Conservation (phyloP, 106 monocot genomes). For the Iris macrosiphon region DNA sequence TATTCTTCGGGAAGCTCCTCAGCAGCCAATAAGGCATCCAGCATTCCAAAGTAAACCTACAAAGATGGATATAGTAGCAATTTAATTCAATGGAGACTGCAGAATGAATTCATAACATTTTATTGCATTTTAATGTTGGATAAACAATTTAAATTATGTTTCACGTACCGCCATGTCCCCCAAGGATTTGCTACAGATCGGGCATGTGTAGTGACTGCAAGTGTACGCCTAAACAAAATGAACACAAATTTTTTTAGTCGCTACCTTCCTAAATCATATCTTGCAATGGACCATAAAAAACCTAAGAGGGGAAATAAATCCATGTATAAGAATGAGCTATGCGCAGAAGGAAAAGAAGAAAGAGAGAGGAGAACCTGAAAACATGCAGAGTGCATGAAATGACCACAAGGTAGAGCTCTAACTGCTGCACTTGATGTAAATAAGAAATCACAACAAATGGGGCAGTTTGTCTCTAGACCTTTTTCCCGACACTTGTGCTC, state of each 20-base stretch:
- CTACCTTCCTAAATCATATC: no score
- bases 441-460: slow-evolving; percentile 96
- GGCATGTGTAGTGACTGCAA: slow-evolving; percentile 76
- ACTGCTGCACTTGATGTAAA: slow-evolving; percentile 93
- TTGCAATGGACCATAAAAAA: no score
- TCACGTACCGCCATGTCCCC: slow-evolving; percentile 84
- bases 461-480: slow-evolving; percentile 84
- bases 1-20: slow-evolving; percentile 94
- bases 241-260: neutral
- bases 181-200: slow-evolving; percentile 86
- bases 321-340: no score
- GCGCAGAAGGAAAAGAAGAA: neutral
- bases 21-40: slow-evolving; percentile 71
- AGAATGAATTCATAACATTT: no score
- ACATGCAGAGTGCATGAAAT: slow-evolving; percentile 98
- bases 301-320: no score
- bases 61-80: no score
- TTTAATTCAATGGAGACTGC: no score
- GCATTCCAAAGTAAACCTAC: slow-evolving; percentile 92
- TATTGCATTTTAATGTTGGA: no score
- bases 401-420: slow-evolving; percentile 80
- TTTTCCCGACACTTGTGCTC: slow-evolving; percentile 95
- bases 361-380: slow-evolving; percentile 59
- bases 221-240: slow-evolving; percentile 52
- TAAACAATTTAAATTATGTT: neutral